Evolutionary conservation across 148 eudicot genomes (phyloP), one percentile per base, ranked within the genome.

Genomic region (Talinum fruticosum): DNA sequence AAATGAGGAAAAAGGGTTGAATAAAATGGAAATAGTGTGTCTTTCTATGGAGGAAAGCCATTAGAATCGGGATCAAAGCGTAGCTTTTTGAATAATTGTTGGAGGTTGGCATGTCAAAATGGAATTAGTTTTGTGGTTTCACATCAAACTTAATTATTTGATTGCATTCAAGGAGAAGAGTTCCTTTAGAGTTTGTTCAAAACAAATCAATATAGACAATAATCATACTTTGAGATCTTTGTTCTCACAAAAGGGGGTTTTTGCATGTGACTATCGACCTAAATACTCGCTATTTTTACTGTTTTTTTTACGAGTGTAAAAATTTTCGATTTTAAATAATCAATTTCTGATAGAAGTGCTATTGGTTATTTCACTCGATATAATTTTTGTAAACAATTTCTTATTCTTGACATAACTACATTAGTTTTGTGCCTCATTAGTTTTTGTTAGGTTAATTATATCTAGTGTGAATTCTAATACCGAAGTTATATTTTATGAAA

Each of bases 51-150:
- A 8, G 28, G 12, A 59, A 59, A 59, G 64, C 64, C 64, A 59
- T 69, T 15, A 49, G 57, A 69, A 69, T n/a, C 8, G 57, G 14
- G 38, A 69, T 67, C 32, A 36, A 49, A 67, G 69, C 35, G 6
- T 34, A 41, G 21, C 28, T 8, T 59, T 23, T 23, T 59, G 64
- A 59, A 59, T 59, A 59, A 28, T 10, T 62, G 66, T 62, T 26
- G 66, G 66, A 62, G 66, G 66, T 28, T 61, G 66, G 66, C 28
- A 24, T 61, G 66, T 62, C 66, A 62, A 62, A 36, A n/a, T 34
- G 24, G 13, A 34, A 61, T 53, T 30, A 69, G 59, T n/a, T 73
- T 24, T 66, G 64, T 66, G 62, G 72, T 76, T 66, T 72, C 34
- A 62, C 49, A 38, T 38, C 33, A 28, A 62, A 24, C 30, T 62